Base-by-base conservation (phyloP, 345 rosid species). In the Camelina neglecta region DNA sequence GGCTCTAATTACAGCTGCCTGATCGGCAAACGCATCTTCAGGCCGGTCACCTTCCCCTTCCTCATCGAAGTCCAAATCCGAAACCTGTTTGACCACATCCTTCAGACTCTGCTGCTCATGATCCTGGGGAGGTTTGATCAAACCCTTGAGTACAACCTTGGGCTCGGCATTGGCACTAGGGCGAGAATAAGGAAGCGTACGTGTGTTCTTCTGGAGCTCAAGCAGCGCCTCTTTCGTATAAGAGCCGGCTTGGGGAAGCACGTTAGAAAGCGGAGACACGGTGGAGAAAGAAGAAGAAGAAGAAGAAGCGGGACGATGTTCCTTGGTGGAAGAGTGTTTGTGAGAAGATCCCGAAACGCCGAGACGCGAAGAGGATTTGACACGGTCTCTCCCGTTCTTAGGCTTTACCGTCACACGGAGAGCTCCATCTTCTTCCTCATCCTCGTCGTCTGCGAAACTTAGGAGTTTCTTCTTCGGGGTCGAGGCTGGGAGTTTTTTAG, bases 401-500 rank as follows among this genome's bases (percentile, higher is more conserved):
- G 79, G 63, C 64, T 80, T 83, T 5, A 53, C 9, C 31, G 63
- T 16, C 24, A 45, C 47, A 24, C 74, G 59, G 15, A 33, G 80
- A 71, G 76, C 69, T 80, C 74, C 78, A 23, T 35, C 81, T 58
- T 76, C 81, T 60, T 86, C 85, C 16, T 80, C 91, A 41, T 87
- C 91, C 45, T 87, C 98, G 63, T 92, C 98, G 60, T 94, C 97
- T 1, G 85, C 97, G 66, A 94, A 94, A 78, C 98, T 94, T 42
- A 94, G 97, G 24, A 90, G 93, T 10, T 69, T 83, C 78, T 79
- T 80, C 71, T 79, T 83, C 44, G 86, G 76, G 5, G 77, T 79
- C 24, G 73, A 21, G 69, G 75, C 76, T 71, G 81, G 70, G 63
- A 71, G 73, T 63, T 89, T 94, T 69, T 85, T 85, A 18, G 93